Evolutionary conservation across 305 asterid species (phyloP).

Genomic region (Rubia occidens): DNA sequence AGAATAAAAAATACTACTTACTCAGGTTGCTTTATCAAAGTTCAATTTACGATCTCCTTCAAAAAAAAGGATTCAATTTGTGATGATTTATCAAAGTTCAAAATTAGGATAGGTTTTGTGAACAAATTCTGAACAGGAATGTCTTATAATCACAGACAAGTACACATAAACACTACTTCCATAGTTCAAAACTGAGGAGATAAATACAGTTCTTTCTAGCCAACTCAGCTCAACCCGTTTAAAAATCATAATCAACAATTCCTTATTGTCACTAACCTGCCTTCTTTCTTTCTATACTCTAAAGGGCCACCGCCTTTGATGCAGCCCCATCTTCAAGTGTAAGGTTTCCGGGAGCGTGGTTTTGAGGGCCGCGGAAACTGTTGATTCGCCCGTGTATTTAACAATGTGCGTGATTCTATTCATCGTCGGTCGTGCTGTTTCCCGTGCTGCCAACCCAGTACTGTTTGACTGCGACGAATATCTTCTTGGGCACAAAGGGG

Average conservation of each 20-base stretch:
- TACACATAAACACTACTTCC: constrained; percentile 1
- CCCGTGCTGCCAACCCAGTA: constrained; percentile 48
- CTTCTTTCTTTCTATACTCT: background rate
- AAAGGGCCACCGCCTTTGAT: constrained; percentile 11
- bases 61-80: too few relatives aligned
- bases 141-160: background rate
- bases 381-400: constrained; percentile 8
- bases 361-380: background rate
- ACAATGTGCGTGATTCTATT: constrained; percentile 20
- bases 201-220: background rate
- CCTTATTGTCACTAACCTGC: background rate
- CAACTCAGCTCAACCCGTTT: background rate
- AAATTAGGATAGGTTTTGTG: background rate
- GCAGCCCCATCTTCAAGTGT: constrained; percentile 6
- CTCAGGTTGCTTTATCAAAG: too few relatives aligned
- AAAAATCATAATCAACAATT: background rate
- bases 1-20: too few relatives aligned
- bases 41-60: too few relatives aligned
- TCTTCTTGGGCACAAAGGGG: constrained; percentile 78
- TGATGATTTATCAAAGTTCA: background rate
- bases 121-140: background rate
- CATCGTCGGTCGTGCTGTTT: constrained; percentile 26
- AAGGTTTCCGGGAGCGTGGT: background rate
- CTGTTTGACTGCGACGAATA: constrained; percentile 57
- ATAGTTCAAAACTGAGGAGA: background rate